Evolutionary conservation across 768 basidiomycete genomes (phyloP), one percentile per base, ranked within the genome.

Genomic region (Crepidotus variabilis): DNA sequence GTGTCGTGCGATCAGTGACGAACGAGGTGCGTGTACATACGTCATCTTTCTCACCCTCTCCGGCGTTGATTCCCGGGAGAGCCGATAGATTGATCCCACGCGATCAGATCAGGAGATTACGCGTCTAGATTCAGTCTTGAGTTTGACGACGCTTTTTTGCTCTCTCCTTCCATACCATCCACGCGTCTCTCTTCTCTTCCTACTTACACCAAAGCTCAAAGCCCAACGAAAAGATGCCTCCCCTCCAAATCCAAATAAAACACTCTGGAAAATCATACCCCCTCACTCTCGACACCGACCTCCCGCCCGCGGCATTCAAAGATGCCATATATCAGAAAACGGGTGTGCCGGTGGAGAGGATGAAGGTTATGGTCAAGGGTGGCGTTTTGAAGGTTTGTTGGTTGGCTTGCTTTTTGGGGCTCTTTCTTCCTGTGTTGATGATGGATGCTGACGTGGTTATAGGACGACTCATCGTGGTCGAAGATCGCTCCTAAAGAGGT

Each of bases 351-450:
- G 71, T 84, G 34, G 93, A 96, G 67, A 81, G 94, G 49, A 95
- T 97, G 92, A 99, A 98, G 74, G 88, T 98, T 61, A 94, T 97
- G 90, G 81, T 95, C 69, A 98, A 97, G 69, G 90, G 90, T 53
- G 90, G 89, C 35, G 79, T 93, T 54, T 81, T 97, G 64, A 96
- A 95, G 83, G 93, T 91, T 65, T 53, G 76, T 72, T 6, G 11
- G 6, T 6, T 16, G 22, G 16, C 36, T 8, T 6, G 9, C 46
- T 34, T 48, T 36, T 52, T 6, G 20, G 33, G 10, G 24, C 14
- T 39, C 24, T 52, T 10, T 18, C 14, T 35, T 34, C n/a, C 20
- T n/a, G 21, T 49, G 1, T 54, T 23, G 14, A 5, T 32, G 51
- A 22, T 33, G 0, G 51, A 28, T 52, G 33, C 20, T 28, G 18